Percentiles rank a stretch among this genome's conserved stretches.
phyloP scores from a whole-genome alignment of 306 rosid species.

The Dalbergia cochinchinensis region DNA sequence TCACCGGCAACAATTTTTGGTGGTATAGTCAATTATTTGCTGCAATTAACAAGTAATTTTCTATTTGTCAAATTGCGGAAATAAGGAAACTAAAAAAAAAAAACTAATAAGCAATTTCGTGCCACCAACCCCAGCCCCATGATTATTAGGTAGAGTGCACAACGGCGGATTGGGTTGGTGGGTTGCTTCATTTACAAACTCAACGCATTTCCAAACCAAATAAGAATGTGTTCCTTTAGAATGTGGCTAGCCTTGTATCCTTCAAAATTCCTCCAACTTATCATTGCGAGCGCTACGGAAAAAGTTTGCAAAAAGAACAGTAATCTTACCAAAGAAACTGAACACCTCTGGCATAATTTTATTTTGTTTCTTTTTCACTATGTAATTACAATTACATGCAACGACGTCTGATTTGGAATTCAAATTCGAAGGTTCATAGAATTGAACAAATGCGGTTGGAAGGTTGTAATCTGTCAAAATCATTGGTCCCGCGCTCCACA shows the following conservation, averaged over 20 bases:
- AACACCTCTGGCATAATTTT: neutral
- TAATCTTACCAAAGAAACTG: neutral
- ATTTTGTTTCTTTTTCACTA: neutral
- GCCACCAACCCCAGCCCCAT: conserved; percentile 30
- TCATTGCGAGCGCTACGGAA: neutral
- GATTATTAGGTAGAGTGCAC: conserved; percentile 48
- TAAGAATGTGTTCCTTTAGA: conserved; percentile 48
- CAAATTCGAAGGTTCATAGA: conserved; percentile 9
- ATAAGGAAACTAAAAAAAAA: conserved; percentile 27
- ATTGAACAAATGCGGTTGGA: conserved; percentile 36
- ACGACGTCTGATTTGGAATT: neutral
- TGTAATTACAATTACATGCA: conserved; percentile 8
- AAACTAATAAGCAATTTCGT: conserved; percentile 10
- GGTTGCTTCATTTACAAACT: conserved; percentile 52
- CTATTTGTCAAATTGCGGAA: neutral
- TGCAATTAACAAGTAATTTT: conserved; percentile 27
- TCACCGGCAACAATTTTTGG: conserved; percentile 45
- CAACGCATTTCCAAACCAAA: conserved; percentile 25
- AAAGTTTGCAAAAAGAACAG: conserved; percentile 7
- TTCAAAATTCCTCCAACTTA: conserved; percentile 39
- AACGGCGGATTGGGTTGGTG: conserved; percentile 52
- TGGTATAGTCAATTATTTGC: conserved; percentile 41
- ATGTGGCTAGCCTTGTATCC: conserved; percentile 44
- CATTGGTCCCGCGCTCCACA: conserved; percentile 31
- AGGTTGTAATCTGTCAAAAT: conserved; percentile 43